Conservation (phyloP, 148 eudicot genomes). For the Camellia granthamiana region DNA sequence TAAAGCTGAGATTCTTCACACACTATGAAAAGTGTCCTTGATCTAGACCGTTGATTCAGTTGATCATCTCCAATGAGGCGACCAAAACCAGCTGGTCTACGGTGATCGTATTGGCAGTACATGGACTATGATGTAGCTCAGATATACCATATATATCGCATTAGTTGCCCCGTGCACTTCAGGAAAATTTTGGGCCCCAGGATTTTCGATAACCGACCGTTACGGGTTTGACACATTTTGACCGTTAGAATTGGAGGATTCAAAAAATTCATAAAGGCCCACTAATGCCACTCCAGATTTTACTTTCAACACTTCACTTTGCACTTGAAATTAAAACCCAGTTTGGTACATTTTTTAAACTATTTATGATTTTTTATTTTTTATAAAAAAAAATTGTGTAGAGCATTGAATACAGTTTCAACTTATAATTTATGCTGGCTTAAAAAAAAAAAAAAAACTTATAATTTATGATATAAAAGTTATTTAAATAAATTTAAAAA, state of each 20-base stretch:
- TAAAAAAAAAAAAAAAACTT: too few relatives aligned
- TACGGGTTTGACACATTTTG: slow-evolving; percentile 21
- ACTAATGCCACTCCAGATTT: slow-evolving; percentile 8
- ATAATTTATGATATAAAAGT: too few relatives aligned
- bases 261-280: slow-evolving; percentile 17
- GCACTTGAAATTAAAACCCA: neutral
- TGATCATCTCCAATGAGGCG: neutral
- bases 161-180: neutral
- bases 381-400: neutral
- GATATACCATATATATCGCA: neutral
- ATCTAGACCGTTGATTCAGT: neutral
- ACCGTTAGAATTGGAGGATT: slow-evolving; percentile 46
- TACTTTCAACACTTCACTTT: slow-evolving; percentile 7
- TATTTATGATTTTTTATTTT: too few relatives aligned
- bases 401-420: too few relatives aligned
- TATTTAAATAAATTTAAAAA: too few relatives aligned
- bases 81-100: neutral
- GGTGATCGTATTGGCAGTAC: neutral
- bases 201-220: slow-evolving; percentile 12
- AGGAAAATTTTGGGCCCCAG: neutral
- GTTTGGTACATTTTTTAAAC: too few relatives aligned
- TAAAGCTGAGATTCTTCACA: too few relatives aligned
- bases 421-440: neutral
- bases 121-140: slow-evolving; percentile 1
- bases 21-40: too few relatives aligned